phyloP scores from a whole-genome alignment of 2,329 filamentous ascomycete genomes.

The Colletotrichum trifolii region DNA sequence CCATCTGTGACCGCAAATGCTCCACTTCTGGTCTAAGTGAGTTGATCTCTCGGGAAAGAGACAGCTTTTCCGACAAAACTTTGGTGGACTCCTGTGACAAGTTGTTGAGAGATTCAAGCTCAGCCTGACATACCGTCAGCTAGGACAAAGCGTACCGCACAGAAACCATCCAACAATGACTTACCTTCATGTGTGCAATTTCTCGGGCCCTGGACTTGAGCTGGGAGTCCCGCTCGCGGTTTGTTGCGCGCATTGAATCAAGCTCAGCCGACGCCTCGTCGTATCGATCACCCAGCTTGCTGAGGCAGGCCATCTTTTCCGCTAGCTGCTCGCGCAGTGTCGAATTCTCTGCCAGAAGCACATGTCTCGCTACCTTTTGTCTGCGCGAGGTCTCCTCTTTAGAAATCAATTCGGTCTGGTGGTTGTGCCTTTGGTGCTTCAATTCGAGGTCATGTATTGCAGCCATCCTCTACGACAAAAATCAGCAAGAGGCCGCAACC shows the following conservation, averaged over 20 bases:
- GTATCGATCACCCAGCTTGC: conserved; percentile 53
- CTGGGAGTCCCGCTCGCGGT: conserved; percentile 58
- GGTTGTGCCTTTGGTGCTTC: conserved; percentile 73
- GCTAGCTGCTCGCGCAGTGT: conserved; percentile 72
- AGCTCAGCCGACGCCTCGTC: conserved; percentile 55
- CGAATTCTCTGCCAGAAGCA: conserved; percentile 81
- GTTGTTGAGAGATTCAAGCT: conserved; percentile 75
- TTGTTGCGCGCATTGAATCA: conserved; percentile 54
- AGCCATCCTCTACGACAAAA: conserved; percentile 53
- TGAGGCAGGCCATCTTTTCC: conserved; percentile 69
- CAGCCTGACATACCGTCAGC: conserved; percentile 61
- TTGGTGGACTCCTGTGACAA: conserved; percentile 77
- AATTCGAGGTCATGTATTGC: conserved; percentile 71
- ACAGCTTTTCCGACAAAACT: conserved; percentile 69
- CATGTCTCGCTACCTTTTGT: conserved; percentile 73
- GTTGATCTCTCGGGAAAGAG: conserved; percentile 62
- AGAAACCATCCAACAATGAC: not conserved
- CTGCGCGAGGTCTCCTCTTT: conserved; percentile 81
- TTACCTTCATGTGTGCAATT: conserved; percentile 60
- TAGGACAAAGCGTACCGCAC: not conserved
- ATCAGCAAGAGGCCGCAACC: not conserved
- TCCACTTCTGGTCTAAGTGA: conserved; percentile 66
- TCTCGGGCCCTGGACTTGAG: conserved; percentile 61
- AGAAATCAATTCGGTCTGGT: conserved; percentile 73
- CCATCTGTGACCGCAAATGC: conserved; percentile 64